Base-by-base conservation (phyloP, 345 rosid genomes). In the Eucalyptus tenuipes region DNA sequence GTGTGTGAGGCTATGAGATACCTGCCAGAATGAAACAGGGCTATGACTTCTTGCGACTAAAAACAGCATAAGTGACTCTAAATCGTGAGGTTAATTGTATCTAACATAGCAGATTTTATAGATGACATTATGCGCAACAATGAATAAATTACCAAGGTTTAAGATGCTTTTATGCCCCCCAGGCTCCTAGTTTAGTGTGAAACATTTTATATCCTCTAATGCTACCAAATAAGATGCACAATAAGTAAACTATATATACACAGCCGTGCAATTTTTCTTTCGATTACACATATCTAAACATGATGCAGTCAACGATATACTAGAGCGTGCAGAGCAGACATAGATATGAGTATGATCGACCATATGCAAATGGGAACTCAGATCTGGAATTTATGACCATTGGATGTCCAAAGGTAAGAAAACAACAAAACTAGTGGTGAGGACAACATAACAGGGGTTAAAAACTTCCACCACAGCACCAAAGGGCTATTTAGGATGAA, bases 1-100 rank as follows among this genome's bases (percentile, higher is more conserved):
- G 99, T 98, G 93, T 98, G 99, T 0, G 99, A 98, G 75, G 99
- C 99, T 90, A 96, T 98, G 96, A 98, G 91, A 90, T 96, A 97
- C 92, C 99, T 98, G 95, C 31, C 53, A 48, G 20, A 71, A 87
- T 27, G 68, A 55, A 6, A 88, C 47, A 2, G 27, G 84, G 47
- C 15, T 40, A 75, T 75, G 47, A 75, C 82, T 37, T 40, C 29
- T 75, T 20, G 84, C 15, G 2, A 40, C 84, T 20, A 40, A 75
- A 75, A 75, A 75, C 47, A 75, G 84, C 84, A 75, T 20, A 22
- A 75, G 47, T 75, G 27, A 75, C 29, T 75, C 29, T 75, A 75
- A 20, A 75, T 75, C 2, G 29, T 75, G 47, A 75, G 47, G 47
- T 22, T 40, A 40, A 75, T 40, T 20, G 47, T 10, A 10, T 75